Conservation (phyloP, 192 early-diverging fungal genomes). For the Coemansia sp. region DNA sequence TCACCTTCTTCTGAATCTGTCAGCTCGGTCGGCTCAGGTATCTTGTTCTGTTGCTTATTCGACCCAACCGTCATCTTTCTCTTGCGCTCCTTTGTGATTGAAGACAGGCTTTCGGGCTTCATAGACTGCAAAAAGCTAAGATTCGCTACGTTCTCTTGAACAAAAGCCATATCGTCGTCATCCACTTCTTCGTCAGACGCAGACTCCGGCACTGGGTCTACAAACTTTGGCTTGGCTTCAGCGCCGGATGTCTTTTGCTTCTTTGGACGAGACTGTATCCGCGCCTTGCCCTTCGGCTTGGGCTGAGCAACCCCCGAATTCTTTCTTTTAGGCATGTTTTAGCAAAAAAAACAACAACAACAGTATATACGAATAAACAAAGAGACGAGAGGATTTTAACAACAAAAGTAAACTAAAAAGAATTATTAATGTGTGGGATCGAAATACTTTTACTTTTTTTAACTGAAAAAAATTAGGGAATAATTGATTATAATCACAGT, state of each 20-base stretch:
- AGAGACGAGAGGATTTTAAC: neutral
- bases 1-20: slow-evolving; percentile 19
- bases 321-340: slow-evolving; percentile 6
- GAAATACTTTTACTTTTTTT: neutral
- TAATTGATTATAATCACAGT: neutral
- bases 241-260: slow-evolving; percentile 2
- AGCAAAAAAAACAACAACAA: neutral
- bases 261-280: slow-evolving; percentile 1
- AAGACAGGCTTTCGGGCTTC: slow-evolving; percentile 28
- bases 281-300: slow-evolving; percentile 6
- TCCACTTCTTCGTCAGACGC: slow-evolving; percentile 36
- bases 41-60: slow-evolving; percentile 6
- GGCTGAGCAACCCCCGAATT: slow-evolving; percentile 8
- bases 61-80: slow-evolving; percentile 11
- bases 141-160: slow-evolving; percentile 27
- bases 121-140: slow-evolving; percentile 39
- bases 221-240: slow-evolving; percentile 1
- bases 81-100: slow-evolving; percentile 35
- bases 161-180: slow-evolving; percentile 49
- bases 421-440: neutral
- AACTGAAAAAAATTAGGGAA: slow-evolving; percentile 8
- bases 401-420: neutral
- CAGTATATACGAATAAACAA: slow-evolving; percentile 4
- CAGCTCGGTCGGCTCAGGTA: slow-evolving; percentile 7
- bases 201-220: neutral